Conservation (phyloP, 257 asterid genomes). For the Haberlea rhodopensis region DNA sequence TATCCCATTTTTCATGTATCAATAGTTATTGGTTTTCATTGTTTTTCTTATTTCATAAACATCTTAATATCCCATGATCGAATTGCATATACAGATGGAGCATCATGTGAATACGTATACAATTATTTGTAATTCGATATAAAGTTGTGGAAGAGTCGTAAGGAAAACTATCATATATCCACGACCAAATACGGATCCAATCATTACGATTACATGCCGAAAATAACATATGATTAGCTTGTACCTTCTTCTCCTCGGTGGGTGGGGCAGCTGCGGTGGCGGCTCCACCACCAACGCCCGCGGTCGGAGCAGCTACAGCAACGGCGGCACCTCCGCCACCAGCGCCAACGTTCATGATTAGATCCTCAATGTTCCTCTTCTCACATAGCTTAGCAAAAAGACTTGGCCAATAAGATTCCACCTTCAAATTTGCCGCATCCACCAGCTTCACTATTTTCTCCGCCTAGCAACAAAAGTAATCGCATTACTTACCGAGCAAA, state of each 20-base stretch:
- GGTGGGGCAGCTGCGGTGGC: constrained; percentile 31
- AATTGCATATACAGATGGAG: too few species aligned
- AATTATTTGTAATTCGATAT: background rate
- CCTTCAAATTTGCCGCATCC: constrained; percentile 29
- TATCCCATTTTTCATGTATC: background rate
- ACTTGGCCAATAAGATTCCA: constrained; percentile 42
- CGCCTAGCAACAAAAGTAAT: constrained; percentile 7
- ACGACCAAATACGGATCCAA: background rate
- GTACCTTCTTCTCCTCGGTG: constrained; percentile 39
- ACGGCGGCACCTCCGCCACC: constrained; percentile 36
- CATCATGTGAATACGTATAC: background rate
- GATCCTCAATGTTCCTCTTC: constrained; percentile 37
- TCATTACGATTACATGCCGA: background rate
- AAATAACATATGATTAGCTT: background rate
- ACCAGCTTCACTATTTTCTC: constrained; percentile 35
- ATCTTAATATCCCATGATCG: too few species aligned
- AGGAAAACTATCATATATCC: background rate
- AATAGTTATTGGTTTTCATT: background rate
- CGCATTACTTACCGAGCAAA: background rate
- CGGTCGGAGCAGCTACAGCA: constrained; percentile 26
- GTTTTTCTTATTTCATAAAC: too few species aligned
- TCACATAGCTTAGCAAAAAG: constrained; percentile 37
- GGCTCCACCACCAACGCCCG: constrained; percentile 20
- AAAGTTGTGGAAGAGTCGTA: background rate
- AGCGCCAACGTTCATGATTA: constrained; percentile 32